Evolutionary conservation across 768 basidiomycete genomes (phyloP).

Genomic region (Postia placenta): DNA sequence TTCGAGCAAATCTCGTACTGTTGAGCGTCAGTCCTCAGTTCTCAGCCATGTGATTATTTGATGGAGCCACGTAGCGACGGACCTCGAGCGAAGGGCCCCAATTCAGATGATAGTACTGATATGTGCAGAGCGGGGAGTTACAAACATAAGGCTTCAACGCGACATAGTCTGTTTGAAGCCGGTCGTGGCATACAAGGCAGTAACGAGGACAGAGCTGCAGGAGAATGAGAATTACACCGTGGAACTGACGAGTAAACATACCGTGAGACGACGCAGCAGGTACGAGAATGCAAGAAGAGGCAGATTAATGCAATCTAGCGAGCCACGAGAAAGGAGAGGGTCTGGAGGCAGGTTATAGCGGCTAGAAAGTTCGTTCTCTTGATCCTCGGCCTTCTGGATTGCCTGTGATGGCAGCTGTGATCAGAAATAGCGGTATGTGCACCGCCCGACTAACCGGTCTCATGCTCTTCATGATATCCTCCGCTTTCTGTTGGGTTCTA

Average conservation of each 20-base stretch:
- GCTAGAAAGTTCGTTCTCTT: constrained; percentile 32
- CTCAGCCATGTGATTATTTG: no score
- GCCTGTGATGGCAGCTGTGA: constrained; percentile 10
- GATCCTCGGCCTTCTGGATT: constrained; percentile 34
- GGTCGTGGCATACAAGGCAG: constrained; percentile 70
- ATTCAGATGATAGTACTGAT: constrained; percentile 62
- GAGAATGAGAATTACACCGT: no score
- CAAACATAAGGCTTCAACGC: constrained; percentile 74
- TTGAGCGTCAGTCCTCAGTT: no score
- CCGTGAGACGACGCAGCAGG: no score
- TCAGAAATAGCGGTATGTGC: background rate
- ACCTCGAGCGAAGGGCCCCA: constrained; percentile 66
- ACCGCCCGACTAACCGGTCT: constrained; percentile 22
- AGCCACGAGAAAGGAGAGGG: constrained; percentile 36
- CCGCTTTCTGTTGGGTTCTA: constrained; percentile 34
- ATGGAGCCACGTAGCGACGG: background rate
- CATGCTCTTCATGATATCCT: constrained; percentile 30
- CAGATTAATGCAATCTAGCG: no score
- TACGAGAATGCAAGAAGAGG: no score
- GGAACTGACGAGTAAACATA: no score
- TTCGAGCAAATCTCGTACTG: constrained; percentile 71
- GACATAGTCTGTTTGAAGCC: constrained; percentile 43
- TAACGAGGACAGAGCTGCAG: no score
- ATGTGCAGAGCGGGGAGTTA: constrained; percentile 55
- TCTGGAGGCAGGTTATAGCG: constrained; percentile 50